Conservation (phyloP, 768 basidiomycete genomes). For the Cystobasidium onofrii region DNA sequence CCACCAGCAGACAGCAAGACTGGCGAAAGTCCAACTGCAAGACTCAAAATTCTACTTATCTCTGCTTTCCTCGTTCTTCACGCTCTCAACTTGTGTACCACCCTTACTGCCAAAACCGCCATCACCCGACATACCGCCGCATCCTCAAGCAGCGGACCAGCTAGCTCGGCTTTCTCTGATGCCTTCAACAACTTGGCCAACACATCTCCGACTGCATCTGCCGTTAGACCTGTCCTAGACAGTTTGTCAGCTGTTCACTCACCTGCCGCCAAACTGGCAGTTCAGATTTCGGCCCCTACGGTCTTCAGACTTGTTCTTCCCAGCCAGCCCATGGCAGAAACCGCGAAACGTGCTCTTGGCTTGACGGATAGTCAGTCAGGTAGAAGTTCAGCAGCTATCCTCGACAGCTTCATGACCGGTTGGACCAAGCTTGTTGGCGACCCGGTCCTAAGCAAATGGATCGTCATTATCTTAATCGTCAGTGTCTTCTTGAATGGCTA, state of each 20-base stretch:
- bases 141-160: slow-evolving; percentile 38
- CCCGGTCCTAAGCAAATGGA: slow-evolving; percentile 88
- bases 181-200: slow-evolving; percentile 46
- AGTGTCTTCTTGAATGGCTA: slow-evolving; percentile 87
- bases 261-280: slow-evolving; percentile 48
- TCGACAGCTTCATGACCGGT: slow-evolving; percentile 78
- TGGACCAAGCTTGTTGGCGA: slow-evolving; percentile 91
- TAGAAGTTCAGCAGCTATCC: slow-evolving; percentile 38
- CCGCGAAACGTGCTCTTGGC: not conserved
- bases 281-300: slow-evolving; percentile 57
- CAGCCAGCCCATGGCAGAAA: slow-evolving; percentile 18
- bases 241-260: slow-evolving; percentile 51
- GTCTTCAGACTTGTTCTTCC: slow-evolving; percentile 52
- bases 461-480: slow-evolving; percentile 74
- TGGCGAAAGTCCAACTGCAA: slow-evolving; percentile 48
- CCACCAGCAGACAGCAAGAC: slow-evolving; percentile 26
- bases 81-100: slow-evolving; percentile 83
- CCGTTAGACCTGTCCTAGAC: slow-evolving; percentile 56
- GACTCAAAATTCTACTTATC: slow-evolving; percentile 76
- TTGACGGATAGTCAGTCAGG: slow-evolving; percentile 43
- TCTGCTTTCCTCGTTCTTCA: slow-evolving; percentile 85
- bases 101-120: slow-evolving; percentile 64
- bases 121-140: slow-evolving; percentile 50
- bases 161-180: not conserved
- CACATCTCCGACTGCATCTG: slow-evolving; percentile 63